Base-by-base conservation (phyloP, 2,329 filamentous ascomycete species). In the Stemphylium beticola region DNA sequence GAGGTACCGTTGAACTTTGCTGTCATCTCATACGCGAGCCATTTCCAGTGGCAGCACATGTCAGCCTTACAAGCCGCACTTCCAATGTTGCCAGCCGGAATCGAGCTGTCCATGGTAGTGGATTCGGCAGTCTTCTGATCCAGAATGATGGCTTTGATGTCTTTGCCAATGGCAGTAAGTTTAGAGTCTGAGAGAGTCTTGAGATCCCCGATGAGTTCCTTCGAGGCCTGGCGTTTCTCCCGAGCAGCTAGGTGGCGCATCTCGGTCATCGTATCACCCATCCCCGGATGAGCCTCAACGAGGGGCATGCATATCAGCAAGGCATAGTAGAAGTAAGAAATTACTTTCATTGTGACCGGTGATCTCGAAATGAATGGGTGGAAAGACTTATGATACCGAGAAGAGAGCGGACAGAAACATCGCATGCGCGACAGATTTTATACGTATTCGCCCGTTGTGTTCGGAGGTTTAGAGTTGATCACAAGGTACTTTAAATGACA, bases 11-110 rank as follows among this genome's bases (percentile, higher is more conserved):
- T 69, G 61, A 75, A 75, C 29, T 64, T 65, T 26, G 66, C 62
- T 8, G 65, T 68, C 69, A 75, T 73, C 22, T 74, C 72, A 45
- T 70, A 67, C 7, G 68, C 58, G 2, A 74, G 65, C 63, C 71
- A 74, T 46, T 71, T 71, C 71, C 71, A 74, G 18, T 71, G 64
- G 45, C 73, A 75, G 59, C 73, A 75, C 12, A 63, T 57, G 33
- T 75, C 71, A 8, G 64, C 61, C 58, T 71, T 68, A 62, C 72
- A 75, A 9, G 71, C 71, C 8, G 66, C 65, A 29, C 61, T 71
- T 18, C 68, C 71, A 24, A 71, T 63, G n/a, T 57, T 64, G 8
- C 71, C 72, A 9, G 58, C 56, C 4, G 71, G 69, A 3, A 65
- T 60, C 8, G 62, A 68, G 18, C 24, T 56, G 40, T 67, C 65